phyloP scores from a whole-genome alignment of 352 stramenopile species.

The Elongisporangium prolatum region DNA sequence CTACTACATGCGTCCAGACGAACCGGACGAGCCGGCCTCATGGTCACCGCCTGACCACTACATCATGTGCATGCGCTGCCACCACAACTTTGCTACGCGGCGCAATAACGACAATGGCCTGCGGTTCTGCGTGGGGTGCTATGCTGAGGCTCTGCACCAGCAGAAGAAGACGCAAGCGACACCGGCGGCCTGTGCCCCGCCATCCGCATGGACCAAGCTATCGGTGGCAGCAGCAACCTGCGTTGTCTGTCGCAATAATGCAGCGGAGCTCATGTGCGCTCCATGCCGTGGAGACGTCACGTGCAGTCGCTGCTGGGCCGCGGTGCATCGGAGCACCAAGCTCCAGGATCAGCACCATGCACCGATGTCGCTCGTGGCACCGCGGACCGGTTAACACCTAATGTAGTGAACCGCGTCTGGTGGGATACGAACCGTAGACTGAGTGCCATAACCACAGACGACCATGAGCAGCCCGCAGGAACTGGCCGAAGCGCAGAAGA shows the following conservation, averaged over 20 bases:
- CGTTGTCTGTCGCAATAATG: constrained; percentile 46
- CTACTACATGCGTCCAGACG: constrained; percentile 50
- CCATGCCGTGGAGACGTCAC: constrained; percentile 48
- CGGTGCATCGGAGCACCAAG: constrained; percentile 24
- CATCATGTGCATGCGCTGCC: constrained; percentile 49
- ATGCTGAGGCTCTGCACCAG: constrained; percentile 21
- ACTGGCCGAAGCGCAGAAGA: constrained; percentile 61
- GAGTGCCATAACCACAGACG: not conserved
- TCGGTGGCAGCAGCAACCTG: constrained; percentile 46
- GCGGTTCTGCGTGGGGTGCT: constrained; percentile 63
- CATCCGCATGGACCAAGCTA: constrained; percentile 49
- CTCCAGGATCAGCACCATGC: not conserved
- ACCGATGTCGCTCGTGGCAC: not conserved
- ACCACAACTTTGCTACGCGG: constrained; percentile 48
- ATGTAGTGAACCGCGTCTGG: not conserved
- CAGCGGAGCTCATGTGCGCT: constrained; percentile 41
- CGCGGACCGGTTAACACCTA: not conserved
- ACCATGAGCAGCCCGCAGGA: constrained; percentile 36
- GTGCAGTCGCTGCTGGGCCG: constrained; percentile 42
- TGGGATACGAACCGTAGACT: not conserved
- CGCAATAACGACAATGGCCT: constrained; percentile 34
- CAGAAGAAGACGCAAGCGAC: constrained; percentile 1
- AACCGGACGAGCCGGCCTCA: constrained; percentile 16
- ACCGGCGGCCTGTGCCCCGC: constrained; percentile 5
- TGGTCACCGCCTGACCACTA: constrained; percentile 47